Base-by-base conservation (phyloP, 140 eudicot genomes). In the Bidens hawaiensis region DNA sequence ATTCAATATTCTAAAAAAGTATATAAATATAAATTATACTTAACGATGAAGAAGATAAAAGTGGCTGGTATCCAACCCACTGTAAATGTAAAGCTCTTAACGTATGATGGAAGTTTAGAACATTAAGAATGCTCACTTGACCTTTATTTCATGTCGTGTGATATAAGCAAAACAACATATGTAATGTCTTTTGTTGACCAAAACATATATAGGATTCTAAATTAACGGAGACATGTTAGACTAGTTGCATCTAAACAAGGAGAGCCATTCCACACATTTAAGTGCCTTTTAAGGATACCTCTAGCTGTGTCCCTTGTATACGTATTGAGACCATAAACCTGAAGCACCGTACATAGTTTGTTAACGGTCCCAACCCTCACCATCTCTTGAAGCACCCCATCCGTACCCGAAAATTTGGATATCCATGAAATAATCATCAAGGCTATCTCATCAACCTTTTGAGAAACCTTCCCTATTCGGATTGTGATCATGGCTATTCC, bases 401-500 rank as follows among this genome's bases (percentile, higher is more conserved):
- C 42, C 0, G 81, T 79, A 0, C 75, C 90, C 4, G 87, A 84
- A 31, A 69, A 88, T 47, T 68, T 82, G 0, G 76, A 72, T 21
- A 88, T 65, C 72, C 68, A 49, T 12, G 81, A 68, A 1, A 88
- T 43, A 16, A 88, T 78, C 78, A 69, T 64, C 56, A 88, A 50
- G 5, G 78, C 85, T n/a, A 78, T 48, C 25, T 88, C 87, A 28
- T 75, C 87, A 3, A 75, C 76, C 69, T 70, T 62, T 4, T 48
- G 55, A 18, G 96, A 88, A 49, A 84, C 87, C 72, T 40, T 79
- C 65, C 87, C 64, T 0, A 88, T 71, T 71, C 81, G 65, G 80
- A 67, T 72, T 14, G 94, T 69, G 38, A 85, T 60, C 63, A 88
- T 61, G n/a, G 96, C 87, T 24, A 88, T 23, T 9, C 96, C 90